Conservation (phyloP, 2,329 filamentous ascomycete genomes). For the Phialophora expanda region DNA sequence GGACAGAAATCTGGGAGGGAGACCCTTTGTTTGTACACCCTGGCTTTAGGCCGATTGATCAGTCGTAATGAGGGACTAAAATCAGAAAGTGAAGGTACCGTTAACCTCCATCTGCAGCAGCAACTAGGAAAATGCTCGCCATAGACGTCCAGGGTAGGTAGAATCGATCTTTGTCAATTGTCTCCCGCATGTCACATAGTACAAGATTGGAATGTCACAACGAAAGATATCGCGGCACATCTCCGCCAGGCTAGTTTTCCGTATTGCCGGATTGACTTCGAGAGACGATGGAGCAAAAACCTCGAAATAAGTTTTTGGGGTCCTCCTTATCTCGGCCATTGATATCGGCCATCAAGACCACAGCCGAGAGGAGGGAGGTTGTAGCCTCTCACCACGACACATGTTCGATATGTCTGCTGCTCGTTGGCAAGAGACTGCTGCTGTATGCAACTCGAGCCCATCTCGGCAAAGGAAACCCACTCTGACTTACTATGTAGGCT, state of each 20-base stretch:
- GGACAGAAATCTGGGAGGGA: conserved; percentile 33
- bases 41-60: conserved; percentile 31
- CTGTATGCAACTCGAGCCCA: neutral
- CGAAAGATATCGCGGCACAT: conserved; percentile 5
- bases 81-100: too few species aligned
- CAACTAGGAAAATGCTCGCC: neutral
- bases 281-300: neutral
- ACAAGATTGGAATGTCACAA: conserved; percentile 10
- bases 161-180: neutral
- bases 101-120: neutral
- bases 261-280: conserved; percentile 3
- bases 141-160: neutral
- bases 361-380: neutral
- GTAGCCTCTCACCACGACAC: neutral
- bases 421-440: conserved; percentile 1
- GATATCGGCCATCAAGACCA: neutral
- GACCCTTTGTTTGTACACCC: conserved; percentile 40
- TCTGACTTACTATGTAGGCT: conserved; percentile 3
- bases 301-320: neutral
- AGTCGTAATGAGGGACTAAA: neutral
- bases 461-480: neutral
- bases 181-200: neutral
- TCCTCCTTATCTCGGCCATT: neutral
- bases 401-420: neutral
- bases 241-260: conserved; percentile 7